Percentiles rank a stretch among this genome's conserved stretches.
These are phyloP conservation scores for Zarea fungicola DNA, from an alignment of 2,329 filamentous ascomycete species.

Conservation along the genomic window DNA sequence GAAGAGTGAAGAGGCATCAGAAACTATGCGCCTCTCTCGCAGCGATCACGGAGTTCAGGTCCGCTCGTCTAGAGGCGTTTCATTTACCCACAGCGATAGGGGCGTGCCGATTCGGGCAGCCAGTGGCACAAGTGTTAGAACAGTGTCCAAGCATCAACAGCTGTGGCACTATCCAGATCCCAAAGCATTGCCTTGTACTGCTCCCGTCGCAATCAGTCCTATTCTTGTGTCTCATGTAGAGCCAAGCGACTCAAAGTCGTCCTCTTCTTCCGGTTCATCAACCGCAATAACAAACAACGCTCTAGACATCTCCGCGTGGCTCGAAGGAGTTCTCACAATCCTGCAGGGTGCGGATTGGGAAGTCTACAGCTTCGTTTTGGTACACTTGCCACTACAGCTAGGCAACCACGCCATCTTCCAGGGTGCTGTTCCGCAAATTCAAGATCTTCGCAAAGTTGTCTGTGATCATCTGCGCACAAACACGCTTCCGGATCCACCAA, in stretches of 20 bases:
- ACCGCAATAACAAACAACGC: conserved; percentile 31
- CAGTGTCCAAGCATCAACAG: conserved; percentile 38
- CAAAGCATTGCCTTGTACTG: conserved; percentile 47
- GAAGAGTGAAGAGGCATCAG: conserved; percentile 46
- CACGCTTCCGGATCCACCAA: conserved; percentile 75
- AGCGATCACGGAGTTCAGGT: conserved; percentile 35
- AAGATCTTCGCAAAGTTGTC: conserved; percentile 66
- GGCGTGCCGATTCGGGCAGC: conserved; percentile 35
- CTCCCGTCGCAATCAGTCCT: conserved; percentile 42
- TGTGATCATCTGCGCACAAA: conserved; percentile 79
- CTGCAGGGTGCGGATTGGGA: conserved; percentile 81
- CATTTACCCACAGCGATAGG: conserved; percentile 46
- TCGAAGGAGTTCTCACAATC: conserved; percentile 72
- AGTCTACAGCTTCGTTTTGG: conserved; percentile 82
- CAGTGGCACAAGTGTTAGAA: conserved; percentile 35
- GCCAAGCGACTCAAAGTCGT: conserved; percentile 21
- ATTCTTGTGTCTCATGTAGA: conserved; percentile 41
- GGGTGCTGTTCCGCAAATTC: conserved; percentile 67
- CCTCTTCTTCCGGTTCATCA: conserved; percentile 16
- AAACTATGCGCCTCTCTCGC: conserved; percentile 38
- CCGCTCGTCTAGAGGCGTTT: conserved; percentile 45
- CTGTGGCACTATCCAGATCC: conserved; percentile 56
- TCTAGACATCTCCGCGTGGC: conserved; percentile 62
- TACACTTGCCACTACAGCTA: conserved; percentile 80
- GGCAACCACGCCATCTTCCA: conserved; percentile 84